Evolutionary conservation across 176 grass and related monocot species (phyloP), one percentile per base, ranked within the genome.

Genomic region (Pontederia paniculata): DNA sequence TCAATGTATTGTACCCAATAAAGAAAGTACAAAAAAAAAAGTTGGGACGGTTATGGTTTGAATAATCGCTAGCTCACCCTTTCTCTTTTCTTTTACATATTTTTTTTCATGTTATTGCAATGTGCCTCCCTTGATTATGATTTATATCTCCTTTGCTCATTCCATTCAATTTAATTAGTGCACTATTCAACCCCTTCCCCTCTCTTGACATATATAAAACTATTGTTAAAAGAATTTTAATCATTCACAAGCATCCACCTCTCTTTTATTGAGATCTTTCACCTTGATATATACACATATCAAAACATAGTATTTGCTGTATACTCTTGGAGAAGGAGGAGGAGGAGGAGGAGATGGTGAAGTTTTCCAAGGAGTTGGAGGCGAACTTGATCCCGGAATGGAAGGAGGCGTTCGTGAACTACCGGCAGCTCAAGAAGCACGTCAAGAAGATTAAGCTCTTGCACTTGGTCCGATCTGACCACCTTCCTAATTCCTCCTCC

Each of bases 291-390:
- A 37, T 37, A 6, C 28, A 37, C 28, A 37, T 37, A 37, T 37
- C 28, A 37, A 37, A 37, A 37, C 28, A 2, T 37, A 37, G 28
- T 37, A 37, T 6, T n/a, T 37, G 28, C 28, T 37, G 7, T n/a
- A n/a, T 37, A 37, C 60, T 76, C 57, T 10, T n/a, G n/a, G n/a
- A n/a, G n/a, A n/a, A n/a, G 16, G 17, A 44, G 11, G 48, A 12
- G 19, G 4, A 4, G 41, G 10, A 13, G 14, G 9, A 8, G 53
- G 45, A 25, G 60, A 89, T 89, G 86, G 86, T 98, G 80, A 98
- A 98, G 71, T 96, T 96, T 81, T 89, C 86, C 49, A 61, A 82
- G 75, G 91, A 96, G 82, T 78, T 81, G 52, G 82, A 89, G 41
- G 78, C 78, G 41, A 58, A 81, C 62, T 20, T 81, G 66, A 81